phyloP scores from a whole-genome alignment of 768 basidiomycete species.

The Tylopilus sp. region DNA sequence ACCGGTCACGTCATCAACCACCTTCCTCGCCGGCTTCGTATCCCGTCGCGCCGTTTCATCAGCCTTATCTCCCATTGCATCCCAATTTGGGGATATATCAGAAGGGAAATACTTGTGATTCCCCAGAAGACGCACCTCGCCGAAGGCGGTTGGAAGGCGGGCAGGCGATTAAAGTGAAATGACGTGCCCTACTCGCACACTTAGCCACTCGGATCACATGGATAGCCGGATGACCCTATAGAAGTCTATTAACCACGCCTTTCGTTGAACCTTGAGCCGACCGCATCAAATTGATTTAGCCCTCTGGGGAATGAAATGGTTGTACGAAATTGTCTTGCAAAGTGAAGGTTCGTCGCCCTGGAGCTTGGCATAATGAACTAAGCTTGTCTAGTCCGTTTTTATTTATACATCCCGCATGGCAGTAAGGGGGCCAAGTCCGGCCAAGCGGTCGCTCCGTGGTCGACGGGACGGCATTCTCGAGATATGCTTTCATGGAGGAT shows the following conservation, averaged over 20 bases:
- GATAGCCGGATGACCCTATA: constrained; percentile 19
- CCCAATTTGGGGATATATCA: constrained; percentile 47
- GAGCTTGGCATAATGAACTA: constrained; percentile 7
- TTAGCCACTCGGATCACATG: constrained; percentile 29
- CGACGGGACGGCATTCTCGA: constrained; percentile 19
- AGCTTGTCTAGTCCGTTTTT: neutral
- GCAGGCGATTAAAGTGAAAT: constrained; percentile 53
- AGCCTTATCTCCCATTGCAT: constrained; percentile 51
- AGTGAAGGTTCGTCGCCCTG: constrained; percentile 8
- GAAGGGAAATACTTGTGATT: constrained; percentile 29
- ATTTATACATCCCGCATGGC: constrained; percentile 4
- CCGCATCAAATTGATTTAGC: constrained; percentile 24
- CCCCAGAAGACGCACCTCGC: constrained; percentile 43
- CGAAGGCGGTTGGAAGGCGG: constrained; percentile 57
- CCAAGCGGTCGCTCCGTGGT: constrained; percentile 16
- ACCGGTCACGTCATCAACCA: constrained; percentile 63
- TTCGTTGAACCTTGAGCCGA: constrained; percentile 14
- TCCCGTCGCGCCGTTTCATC: constrained; percentile 41
- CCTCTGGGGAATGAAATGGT: constrained; percentile 20
- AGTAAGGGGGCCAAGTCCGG: neutral
- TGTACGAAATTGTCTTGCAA: constrained; percentile 10
- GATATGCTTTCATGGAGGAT: constrained; percentile 10
- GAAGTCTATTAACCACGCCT: constrained; percentile 22
- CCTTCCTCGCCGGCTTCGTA: constrained; percentile 37
- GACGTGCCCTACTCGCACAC: constrained; percentile 20